phyloP scores from a whole-genome alignment of 192 early-diverging fungal species.

The Thoreauomyces humboldtii region DNA sequence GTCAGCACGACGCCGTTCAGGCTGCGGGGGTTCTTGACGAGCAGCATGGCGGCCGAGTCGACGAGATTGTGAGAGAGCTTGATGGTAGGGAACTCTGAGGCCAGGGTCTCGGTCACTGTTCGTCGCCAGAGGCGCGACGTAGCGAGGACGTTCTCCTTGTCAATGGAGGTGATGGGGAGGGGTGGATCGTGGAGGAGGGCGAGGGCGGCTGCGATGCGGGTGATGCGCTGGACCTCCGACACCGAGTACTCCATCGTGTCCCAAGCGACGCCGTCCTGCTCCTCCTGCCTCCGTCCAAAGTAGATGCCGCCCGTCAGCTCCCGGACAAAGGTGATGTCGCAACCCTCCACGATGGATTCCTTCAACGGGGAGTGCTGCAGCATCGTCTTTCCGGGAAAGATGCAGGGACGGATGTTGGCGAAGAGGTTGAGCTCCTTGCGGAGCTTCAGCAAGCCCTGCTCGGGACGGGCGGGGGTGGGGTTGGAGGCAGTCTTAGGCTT shows the following conservation, averaged over 20 bases:
- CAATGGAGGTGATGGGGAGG: conserved; percentile 89
- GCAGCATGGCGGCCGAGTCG: conserved; percentile 95
- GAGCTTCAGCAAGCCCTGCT: conserved; percentile 89
- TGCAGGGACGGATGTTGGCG: conserved; percentile 94
- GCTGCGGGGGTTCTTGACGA: conserved; percentile 85
- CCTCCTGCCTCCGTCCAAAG: conserved; percentile 91
- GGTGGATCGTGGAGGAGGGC: conserved; percentile 76
- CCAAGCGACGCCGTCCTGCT: conserved; percentile 57
- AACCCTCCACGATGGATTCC: conserved; percentile 84
- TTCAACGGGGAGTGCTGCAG: conserved; percentile 85
- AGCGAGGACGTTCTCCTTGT: conserved; percentile 98
- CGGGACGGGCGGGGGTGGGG: conserved; percentile 83
- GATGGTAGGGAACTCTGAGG: conserved; percentile 86
- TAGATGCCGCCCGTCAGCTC: conserved; percentile 98
- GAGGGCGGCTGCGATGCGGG: conserved; percentile 86
- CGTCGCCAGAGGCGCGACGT: conserved; percentile 96
- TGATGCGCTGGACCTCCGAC: conserved; percentile 90
- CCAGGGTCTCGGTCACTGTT: conserved; percentile 84
- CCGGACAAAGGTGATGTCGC: conserved; percentile 88
- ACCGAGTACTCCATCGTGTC: conserved; percentile 95
- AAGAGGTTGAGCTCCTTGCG: conserved; percentile 91
- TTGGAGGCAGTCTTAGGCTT: conserved; percentile 62
- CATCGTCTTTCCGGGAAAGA: conserved; percentile 83
- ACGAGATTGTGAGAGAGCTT: conserved; percentile 89
- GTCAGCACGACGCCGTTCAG: conserved; percentile 96